Evolutionary conservation across 345 rosid species (phyloP), one percentile per base, ranked within the genome.

Genomic region (Euphorbia peplus): DNA sequence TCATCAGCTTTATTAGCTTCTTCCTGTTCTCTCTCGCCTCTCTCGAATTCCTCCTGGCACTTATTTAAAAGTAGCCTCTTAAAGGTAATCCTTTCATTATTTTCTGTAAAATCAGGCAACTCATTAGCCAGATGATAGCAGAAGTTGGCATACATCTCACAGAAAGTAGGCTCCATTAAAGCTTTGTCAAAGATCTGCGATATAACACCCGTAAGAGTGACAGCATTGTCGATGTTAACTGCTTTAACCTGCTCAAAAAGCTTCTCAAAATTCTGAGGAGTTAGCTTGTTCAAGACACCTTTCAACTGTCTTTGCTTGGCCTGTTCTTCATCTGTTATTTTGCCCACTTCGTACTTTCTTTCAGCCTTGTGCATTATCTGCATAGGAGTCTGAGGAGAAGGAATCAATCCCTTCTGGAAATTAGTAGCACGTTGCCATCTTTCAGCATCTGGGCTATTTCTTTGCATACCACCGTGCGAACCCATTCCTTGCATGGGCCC

Each of bases 131-230:
- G 93, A 76, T 75, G 83, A 28, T 11, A 5, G 75, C 99, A 95
- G 75, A 92, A 88, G 76, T 88, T 74, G 14, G 96, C 96, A 83
- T 88, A 95, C 97, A 95, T 95, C 78, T 95, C 97, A 83, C 97
- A 88, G 74, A 95, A 95, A 61, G 98, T 92, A 57, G 98, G 99
- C 83, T 92, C 98, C 92, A 86, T 92, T 62, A 92, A 84, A 73
- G 99, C 99, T 83, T 90, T 92, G 78, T 92, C 97, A 82, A 92
- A 95, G 73, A 95, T 95, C 83, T 91, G 99, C 9, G 90, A 85
- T 73, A 95, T 88, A 58, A 95, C 90, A 50, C 93, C 90, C 15
- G 47, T 70, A 72, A 95, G 99, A 6, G 97, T 95, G 63, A 10
- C 79, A 26, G 81, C 82, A 71, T 81, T 95, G 77, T 95, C 96